These are phyloP conservation scores for Endoconidiophora polonica DNA, from an alignment of 2,329 filamentous ascomycete species.

Conservation along the genomic window DNA sequence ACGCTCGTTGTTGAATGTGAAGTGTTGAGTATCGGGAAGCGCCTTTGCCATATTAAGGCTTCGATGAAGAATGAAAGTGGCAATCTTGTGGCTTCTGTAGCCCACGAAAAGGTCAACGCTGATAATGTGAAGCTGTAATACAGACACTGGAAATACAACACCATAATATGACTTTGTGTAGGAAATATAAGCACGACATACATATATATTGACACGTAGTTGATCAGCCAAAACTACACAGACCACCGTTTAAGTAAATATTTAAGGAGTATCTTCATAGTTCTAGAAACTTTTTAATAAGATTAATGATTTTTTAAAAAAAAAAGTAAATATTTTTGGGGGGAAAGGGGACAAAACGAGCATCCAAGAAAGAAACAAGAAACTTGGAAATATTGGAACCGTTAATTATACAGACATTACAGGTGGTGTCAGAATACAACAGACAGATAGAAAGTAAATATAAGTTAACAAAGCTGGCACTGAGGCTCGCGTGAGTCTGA, in stretches of 20 bases:
- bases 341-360: no score
- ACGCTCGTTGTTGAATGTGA: constrained; percentile 38
- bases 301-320: no score
- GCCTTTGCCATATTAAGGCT: constrained; percentile 35
- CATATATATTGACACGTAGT: constrained; percentile 43
- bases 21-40: constrained; percentile 39
- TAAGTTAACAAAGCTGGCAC: no score
- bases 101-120: constrained; percentile 49
- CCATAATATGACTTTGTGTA: constrained; percentile 26
- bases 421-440: no score
- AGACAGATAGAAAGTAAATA: no score
- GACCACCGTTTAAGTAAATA: constrained; percentile 2
- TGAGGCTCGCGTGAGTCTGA: no score
- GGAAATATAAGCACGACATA: constrained; percentile 39
- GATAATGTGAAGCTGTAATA: constrained; percentile 25
- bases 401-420: no score
- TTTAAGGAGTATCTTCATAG: no score
- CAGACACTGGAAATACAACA: neutral
- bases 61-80: constrained; percentile 38
- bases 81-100: constrained; percentile 37
- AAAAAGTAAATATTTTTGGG: no score
- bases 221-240: constrained; percentile 21
- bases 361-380: no score
- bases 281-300: no score
- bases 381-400: no score